Evolutionary conservation across 345 rosid genomes (phyloP).

Genomic region (Mallotus nudiflorus): DNA sequence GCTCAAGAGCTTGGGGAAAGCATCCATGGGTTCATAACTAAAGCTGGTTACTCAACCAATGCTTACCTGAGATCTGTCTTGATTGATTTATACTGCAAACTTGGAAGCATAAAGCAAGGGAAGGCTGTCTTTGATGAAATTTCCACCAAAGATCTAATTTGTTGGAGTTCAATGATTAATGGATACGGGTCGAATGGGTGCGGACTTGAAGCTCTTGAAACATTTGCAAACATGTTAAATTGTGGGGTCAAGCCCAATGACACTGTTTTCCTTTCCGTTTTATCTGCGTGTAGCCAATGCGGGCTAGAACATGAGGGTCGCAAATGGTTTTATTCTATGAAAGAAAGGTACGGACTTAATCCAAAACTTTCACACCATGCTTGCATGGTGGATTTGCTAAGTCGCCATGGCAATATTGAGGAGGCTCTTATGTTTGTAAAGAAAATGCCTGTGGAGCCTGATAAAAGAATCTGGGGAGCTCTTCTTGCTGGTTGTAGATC

Average conservation of each 20-base stretch:
- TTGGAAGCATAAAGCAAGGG: conserved; percentile 10
- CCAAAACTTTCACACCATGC: conserved; percentile 23
- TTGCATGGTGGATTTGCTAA: conserved; percentile 21
- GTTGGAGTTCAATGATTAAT: conserved; percentile 19
- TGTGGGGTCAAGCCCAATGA: conserved; percentile 16
- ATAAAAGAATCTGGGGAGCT: conserved; percentile 23
- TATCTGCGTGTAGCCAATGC: conserved; percentile 15
- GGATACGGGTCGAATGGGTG: conserved; percentile 20
- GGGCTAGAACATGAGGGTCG: conserved; percentile 12
- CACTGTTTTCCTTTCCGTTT: conserved; percentile 10
- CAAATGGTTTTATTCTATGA: conserved; percentile 12
- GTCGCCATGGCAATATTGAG: conserved; percentile 2
- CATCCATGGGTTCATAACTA: conserved; percentile 1
- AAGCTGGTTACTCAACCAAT: conserved; percentile 15
- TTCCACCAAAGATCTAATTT: conserved; percentile 13
- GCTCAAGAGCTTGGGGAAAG: neutral
- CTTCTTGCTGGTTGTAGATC: conserved; percentile 15
- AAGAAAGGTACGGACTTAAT: conserved; percentile 15
- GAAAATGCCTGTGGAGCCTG: conserved; percentile 14
- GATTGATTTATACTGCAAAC: conserved; percentile 21
- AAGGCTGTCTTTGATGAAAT: neutral
- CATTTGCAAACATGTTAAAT: conserved; percentile 17
- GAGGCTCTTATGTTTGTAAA: conserved; percentile 18
- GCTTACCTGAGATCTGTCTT: neutral
- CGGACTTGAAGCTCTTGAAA: conserved; percentile 17